Conservation (phyloP, 805 yeast genomes). For the Kuraishia cidri region DNA sequence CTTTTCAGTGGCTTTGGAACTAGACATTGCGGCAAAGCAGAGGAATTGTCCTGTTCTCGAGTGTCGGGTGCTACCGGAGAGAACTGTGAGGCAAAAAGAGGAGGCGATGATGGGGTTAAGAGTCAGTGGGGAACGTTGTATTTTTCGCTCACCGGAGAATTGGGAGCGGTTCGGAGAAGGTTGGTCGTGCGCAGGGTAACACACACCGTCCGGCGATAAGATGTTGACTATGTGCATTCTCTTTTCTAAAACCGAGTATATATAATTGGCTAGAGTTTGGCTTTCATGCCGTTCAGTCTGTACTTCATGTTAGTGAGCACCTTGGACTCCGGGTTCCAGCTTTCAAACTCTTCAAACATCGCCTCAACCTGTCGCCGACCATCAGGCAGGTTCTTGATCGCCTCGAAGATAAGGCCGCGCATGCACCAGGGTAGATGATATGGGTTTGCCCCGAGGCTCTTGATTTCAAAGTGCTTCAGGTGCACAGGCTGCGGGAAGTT, state of each 20-base stretch:
- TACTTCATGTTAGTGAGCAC: constrained; percentile 78
- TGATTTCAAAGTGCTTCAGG: constrained; percentile 40
- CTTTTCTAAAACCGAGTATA: not conserved
- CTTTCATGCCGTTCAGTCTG: constrained; percentile 23
- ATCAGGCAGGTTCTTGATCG: constrained; percentile 16
- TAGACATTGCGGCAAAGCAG: too few species aligned
- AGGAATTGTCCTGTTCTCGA: too few species aligned
- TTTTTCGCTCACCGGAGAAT: too few species aligned
- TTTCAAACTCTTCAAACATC: constrained; percentile 63
- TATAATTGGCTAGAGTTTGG: constrained; percentile 11
- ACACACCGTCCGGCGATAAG: too few species aligned
- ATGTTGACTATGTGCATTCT: too few species aligned
- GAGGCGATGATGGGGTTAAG: too few species aligned
- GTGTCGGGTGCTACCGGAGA: too few species aligned
- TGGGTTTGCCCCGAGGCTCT: constrained; percentile 69
- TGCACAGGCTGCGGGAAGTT: constrained; percentile 18
- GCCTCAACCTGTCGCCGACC: constrained; percentile 50
- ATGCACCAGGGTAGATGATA: constrained; percentile 89
- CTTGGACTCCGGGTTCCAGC: constrained; percentile 85
- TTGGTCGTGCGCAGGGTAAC: too few species aligned
- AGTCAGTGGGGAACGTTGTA: too few species aligned
- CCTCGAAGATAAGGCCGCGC: constrained; percentile 68
- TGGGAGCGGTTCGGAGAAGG: too few species aligned
- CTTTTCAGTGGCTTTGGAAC: constrained; percentile 11
- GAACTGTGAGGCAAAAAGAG: too few species aligned